A percentile compares a stretch with the other conserved stretches of the same genome.
Conservation (phyloP, 2,329 filamentous ascomycete species). For the Aspergillus floridensis region DNA sequence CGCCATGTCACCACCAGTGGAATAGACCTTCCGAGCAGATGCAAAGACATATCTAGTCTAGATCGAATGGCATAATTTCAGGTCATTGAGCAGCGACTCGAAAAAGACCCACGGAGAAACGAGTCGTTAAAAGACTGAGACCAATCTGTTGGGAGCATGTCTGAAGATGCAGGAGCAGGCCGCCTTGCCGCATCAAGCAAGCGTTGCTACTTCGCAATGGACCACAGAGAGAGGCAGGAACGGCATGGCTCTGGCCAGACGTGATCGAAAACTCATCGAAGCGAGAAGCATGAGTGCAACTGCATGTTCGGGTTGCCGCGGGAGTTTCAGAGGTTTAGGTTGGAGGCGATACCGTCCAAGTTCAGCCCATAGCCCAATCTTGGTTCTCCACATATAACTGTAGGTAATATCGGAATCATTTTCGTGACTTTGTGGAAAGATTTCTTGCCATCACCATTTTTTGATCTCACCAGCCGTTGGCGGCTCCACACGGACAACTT, state of each 20-base stretch:
- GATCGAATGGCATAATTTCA: background rate
- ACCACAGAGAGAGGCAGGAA: background rate
- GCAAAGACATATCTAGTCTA: background rate
- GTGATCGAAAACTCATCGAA: background rate
- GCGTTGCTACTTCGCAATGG: background rate
- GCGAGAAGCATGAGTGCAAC: background rate
- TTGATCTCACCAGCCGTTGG: conserved; percentile 51
- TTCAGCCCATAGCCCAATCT: background rate
- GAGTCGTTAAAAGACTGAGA: background rate
- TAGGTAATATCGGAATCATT: background rate
- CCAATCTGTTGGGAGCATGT: background rate
- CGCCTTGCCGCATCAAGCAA: background rate
- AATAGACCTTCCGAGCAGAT: background rate
- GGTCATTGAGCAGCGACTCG: background rate
- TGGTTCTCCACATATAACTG: background rate
- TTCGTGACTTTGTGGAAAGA: background rate
- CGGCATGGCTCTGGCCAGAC: background rate
- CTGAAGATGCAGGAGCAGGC: background rate
- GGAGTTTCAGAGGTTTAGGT: too few relatives aligned
- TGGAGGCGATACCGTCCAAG: too few relatives aligned
- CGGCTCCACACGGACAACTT: conserved; percentile 58
- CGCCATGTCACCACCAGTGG: background rate
- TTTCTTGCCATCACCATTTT: conserved; percentile 39
- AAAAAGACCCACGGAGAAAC: background rate
- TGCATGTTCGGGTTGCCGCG: background rate